Evolutionary conservation across 805 yeast species (phyloP).

Genomic region (Kuraishia capsulata): DNA sequence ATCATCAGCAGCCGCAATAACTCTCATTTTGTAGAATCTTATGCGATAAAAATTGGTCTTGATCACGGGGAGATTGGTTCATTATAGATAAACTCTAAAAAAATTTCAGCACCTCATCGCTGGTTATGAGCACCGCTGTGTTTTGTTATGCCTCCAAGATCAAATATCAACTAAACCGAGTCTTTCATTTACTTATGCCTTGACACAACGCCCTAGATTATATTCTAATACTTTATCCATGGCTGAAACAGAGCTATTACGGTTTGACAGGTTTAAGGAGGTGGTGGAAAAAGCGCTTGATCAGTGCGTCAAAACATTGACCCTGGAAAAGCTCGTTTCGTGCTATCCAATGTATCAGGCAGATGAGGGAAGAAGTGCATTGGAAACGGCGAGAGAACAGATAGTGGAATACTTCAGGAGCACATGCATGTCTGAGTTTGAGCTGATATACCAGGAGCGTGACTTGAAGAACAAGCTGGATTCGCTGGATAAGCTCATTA

Average conservation of each 20-base stretch:
- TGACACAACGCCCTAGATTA: no score
- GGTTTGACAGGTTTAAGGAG: constrained; percentile 22
- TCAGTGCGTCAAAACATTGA: constrained; percentile 35
- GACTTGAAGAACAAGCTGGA: constrained; percentile 32
- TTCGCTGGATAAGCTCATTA: constrained; percentile 38
- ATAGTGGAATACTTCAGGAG: constrained; percentile 33
- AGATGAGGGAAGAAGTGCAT: constrained; percentile 27
- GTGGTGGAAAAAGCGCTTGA: constrained; percentile 25
- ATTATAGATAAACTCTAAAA: not conserved
- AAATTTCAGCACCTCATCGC: constrained; percentile 4
- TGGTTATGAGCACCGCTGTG: constrained; percentile 1
- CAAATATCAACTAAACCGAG: no score
- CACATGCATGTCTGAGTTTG: constrained; percentile 34
- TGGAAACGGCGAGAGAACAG: constrained; percentile 36
- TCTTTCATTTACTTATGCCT: no score
- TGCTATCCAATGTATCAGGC: constrained; percentile 36
- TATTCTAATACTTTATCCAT: no score
- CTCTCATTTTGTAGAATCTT: constrained; percentile 55
- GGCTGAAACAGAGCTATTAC: constrained; percentile 1
- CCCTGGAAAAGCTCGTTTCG: constrained; percentile 29
- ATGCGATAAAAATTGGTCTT: no score
- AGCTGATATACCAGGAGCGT: constrained; percentile 34
- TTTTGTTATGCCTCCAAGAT: no score
- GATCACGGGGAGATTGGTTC: no score
- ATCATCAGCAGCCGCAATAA: constrained; percentile 58